A percentile compares a stretch with the other conserved stretches of the same genome.
These are phyloP conservation scores for Berkeleyomyces basicola DNA, from an alignment of 2,329 filamentous ascomycete species.

Conservation along the genomic window DNA sequence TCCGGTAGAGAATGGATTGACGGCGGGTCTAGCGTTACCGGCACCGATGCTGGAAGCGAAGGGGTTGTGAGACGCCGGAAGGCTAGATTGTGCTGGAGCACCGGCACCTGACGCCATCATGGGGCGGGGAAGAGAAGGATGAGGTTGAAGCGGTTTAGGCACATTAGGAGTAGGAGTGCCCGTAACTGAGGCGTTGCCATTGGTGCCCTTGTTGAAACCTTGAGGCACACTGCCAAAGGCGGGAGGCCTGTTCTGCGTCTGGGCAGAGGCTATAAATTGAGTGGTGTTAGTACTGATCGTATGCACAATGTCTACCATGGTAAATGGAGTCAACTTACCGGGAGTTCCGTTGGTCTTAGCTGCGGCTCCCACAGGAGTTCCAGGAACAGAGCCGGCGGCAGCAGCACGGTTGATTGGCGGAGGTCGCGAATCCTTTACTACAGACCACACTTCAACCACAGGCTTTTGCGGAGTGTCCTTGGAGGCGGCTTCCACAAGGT, in stretches of 20 bases:
- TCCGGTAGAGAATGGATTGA: conserved; percentile 5
- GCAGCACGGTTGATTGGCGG: conserved; percentile 12
- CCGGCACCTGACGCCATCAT: neutral
- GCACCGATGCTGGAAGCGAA: conserved; percentile 3
- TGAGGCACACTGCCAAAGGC: neutral
- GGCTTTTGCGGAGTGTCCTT: conserved; percentile 71
- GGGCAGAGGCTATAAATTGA: conserved; percentile 13
- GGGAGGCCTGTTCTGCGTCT: conserved; percentile 13
- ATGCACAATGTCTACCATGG: neutral
- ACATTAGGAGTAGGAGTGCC: neutral
- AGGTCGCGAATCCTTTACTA: conserved; percentile 11
- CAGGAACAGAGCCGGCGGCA: neutral
- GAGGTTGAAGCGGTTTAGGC: conserved; percentile 5
- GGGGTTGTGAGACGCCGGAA: neutral
- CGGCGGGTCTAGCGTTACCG: neutral
- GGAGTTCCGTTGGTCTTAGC: conserved; percentile 7
- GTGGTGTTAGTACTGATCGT: neutral
- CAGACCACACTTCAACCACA: conserved; percentile 67
- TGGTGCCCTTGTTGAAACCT: conserved; percentile 6
- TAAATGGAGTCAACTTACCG: neutral
- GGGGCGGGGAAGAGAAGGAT: conserved; percentile 3
- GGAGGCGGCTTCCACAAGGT: conserved; percentile 64
- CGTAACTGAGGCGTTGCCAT: conserved; percentile 14
- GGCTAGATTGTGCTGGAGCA: neutral
- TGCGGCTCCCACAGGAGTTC: neutral